phyloP scores from a whole-genome alignment of 768 basidiomycete species.

The Amanita rubescens region DNA sequence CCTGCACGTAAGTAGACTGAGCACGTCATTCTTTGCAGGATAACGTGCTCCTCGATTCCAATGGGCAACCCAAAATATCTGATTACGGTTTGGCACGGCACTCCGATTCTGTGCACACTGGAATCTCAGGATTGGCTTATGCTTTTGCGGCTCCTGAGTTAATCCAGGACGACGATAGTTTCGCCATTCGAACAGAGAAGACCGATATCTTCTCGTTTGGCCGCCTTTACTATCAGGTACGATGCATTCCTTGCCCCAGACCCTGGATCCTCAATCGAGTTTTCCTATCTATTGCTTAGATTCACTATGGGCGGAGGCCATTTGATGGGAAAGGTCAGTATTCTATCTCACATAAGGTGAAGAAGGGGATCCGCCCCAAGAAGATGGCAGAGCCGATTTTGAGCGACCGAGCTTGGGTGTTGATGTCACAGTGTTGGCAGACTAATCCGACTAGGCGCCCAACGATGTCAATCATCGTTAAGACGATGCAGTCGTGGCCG shows the following conservation, averaged over 20 bases:
- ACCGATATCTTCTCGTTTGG: neutral
- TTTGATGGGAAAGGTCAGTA: neutral
- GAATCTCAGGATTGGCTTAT: neutral
- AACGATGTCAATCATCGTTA: neutral
- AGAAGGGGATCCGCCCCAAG: neutral
- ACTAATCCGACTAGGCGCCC: neutral
- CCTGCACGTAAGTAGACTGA: no score
- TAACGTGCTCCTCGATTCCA: no score
- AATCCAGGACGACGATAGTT: neutral
- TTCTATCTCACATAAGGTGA: neutral
- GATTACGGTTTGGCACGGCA: no score
- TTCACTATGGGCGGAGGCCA: neutral
- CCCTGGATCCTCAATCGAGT: neutral
- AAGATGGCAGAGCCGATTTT: neutral
- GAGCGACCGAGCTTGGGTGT: neutral
- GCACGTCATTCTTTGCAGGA: no score
- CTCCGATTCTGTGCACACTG: no score
- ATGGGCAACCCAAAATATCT: no score
- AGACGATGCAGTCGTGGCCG: neutral
- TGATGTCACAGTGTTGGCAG: neutral
- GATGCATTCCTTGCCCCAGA: neutral
- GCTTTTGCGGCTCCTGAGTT: neutral
- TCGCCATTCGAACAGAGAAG: neutral
- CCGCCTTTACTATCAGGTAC: constrained; percentile 2
- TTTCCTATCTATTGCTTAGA: neutral